Conservation (phyloP, 495 filamentous ascomycete species). For the Symbiotaphrina buchneri region DNA sequence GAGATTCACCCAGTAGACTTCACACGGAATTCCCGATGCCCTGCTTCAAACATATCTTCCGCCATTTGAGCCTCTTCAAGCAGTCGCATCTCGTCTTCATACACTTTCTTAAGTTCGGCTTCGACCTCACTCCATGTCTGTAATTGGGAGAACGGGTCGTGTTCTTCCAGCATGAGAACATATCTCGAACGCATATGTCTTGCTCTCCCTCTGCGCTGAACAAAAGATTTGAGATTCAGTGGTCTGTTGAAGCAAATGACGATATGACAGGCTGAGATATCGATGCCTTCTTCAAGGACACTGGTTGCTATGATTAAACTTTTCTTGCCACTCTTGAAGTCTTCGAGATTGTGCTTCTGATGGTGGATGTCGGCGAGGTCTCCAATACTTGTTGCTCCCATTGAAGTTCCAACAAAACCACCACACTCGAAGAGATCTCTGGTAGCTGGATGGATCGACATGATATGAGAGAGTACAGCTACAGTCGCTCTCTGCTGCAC, state of each 20-base stretch:
- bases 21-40: slow-evolving; percentile 22
- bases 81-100: slow-evolving; percentile 43
- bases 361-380: slow-evolving; percentile 32
- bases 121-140: slow-evolving; percentile 41
- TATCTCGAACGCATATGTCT: slow-evolving; percentile 49
- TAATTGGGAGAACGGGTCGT: slow-evolving; percentile 15
- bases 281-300: slow-evolving; percentile 83
- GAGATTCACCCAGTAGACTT: slow-evolving; percentile 26
- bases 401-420: slow-evolving; percentile 55
- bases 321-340: slow-evolving; percentile 42
- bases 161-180: slow-evolving; percentile 32
- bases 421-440: slow-evolving; percentile 31
- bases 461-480: slow-evolving; percentile 37
- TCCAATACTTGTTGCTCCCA: slow-evolving; percentile 22
- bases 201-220: slow-evolving; percentile 74
- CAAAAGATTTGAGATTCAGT: slow-evolving; percentile 58
- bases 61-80: slow-evolving; percentile 19
- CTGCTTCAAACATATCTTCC: slow-evolving; percentile 25
- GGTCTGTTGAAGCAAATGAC: slow-evolving; percentile 74
- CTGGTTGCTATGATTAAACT: slow-evolving; percentile 71
- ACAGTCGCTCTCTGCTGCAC: slow-evolving; percentile 51
- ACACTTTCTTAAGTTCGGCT: slow-evolving; percentile 45
- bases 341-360: slow-evolving; percentile 35
- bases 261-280: slow-evolving; percentile 63
- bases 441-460: slow-evolving; percentile 36